Evolutionary conservation across 2,329 filamentous ascomycete genomes (phyloP), one percentile per base, ranked within the genome.

Genomic region (Aspergillus sp.): DNA sequence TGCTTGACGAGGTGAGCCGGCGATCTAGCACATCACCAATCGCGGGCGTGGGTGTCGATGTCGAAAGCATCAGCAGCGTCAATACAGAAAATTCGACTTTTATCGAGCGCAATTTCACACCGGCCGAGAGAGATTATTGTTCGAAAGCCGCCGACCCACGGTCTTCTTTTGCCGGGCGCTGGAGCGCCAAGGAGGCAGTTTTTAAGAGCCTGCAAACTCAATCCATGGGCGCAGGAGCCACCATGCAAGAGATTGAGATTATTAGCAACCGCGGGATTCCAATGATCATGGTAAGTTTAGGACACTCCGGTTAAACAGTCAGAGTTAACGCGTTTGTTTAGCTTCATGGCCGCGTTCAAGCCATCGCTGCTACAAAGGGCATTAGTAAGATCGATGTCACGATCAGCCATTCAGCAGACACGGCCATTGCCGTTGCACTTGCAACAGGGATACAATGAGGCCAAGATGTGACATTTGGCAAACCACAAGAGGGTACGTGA

Each of bases 21-120:
- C 46, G 42, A 16, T 24, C 63, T 3, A 32, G 18, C n/a, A 24
- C 54, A 18, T 29, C 49, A 26, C 46, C 53, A 10, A 18, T 49
- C 22, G 45, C 55, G 11, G 53, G 54, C 3, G 22, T 66, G 9
- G 65, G 65, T 1, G 61, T 66, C 7, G 63, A 66, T 31, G 46
- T 64, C 3, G 95, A 98, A 80, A 89, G 90, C 63, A 88, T 99
- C 53, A 81, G 86, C 45, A 87, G 91, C 42, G 87, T 99, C 79
- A 96, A 96, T 79, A 90, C 96, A 63, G 87, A 92, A 49, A 98
- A 97, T 69, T 89, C 94, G 42, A 96, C 90, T 0, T 99, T 99
- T 73, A 78, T 99, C 49, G 87, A 94, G 78, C 90, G 95, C 68
- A 99, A 99, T 81, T 99, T 98, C 78, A 98, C 95, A 0, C 77